Base-by-base conservation (phyloP, 164 flowering plant genomes). In the Magnolia sinica region DNA sequence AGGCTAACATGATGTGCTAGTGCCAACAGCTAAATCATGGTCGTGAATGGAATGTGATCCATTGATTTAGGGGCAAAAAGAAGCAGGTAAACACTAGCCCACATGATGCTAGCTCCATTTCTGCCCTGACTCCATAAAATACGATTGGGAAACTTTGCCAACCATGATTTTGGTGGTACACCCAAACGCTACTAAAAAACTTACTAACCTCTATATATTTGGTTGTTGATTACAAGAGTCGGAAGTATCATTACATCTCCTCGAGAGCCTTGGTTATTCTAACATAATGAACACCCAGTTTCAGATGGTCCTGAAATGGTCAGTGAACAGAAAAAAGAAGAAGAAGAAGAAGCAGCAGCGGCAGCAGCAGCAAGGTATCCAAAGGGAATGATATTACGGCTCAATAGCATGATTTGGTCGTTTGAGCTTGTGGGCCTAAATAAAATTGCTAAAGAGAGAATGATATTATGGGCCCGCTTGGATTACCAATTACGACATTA, bases 201-300 rank as follows among this genome's bases (percentile, higher is more conserved):
- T 29, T 59, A 58, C 80, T 74, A 51, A 92, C 99, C 98, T 92
- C 97, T 88, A 74, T 93, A 95, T 80, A 93, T 96, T 79, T 96
- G 84, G 77, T 88, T 86, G 83, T 93, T 95, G 69, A 95, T 87
- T 5, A 95, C 91, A 81, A 95, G 98, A 73, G 99, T 95, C 13
- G 99, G 99, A 83, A 95, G 84, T 76, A 94, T 96, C 64, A 97
- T 96, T 64, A 96, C 98, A 84, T 94, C 97, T 74, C 99, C 98
- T 52, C 97, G 92, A 27, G 97, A 70, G 27, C 95, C 98, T 79
- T 89, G 89, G 65, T 97, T 98, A 73, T 92, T 86, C 98, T 93
- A 87, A 74, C 74, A 63, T 18, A 50, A 74, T 24, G 76, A 79
- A 31, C 20, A 22, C 22, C 23, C 75, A 11, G 8, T 16, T 45